Conservation (phyloP, 352 stramenopile genomes). For the Phytophthora macrochlamydospora region DNA sequence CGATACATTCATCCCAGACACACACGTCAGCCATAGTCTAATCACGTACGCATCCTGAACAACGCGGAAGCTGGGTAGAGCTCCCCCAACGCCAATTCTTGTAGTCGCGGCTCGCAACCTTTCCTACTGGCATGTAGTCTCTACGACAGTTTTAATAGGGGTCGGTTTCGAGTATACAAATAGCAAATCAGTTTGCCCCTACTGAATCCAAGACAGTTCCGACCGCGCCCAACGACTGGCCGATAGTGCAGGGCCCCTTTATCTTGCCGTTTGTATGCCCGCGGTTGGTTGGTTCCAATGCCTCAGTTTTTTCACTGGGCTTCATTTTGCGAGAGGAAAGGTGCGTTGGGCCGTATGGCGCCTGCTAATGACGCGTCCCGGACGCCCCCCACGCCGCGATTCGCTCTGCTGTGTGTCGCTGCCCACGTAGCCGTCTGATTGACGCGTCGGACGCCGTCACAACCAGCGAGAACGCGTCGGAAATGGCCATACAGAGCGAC, state of each 20-base stretch:
- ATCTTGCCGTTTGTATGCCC: slow-evolving; percentile 29
- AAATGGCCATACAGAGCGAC: neutral
- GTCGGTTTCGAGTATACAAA: no score
- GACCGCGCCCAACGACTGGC: slow-evolving; percentile 28
- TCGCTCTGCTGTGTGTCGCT: no score
- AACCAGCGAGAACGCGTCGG: slow-evolving; percentile 5
- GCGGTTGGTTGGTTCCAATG: slow-evolving; percentile 42
- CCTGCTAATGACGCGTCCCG: neutral
- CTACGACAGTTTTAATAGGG: no score
- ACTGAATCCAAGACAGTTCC: neutral
- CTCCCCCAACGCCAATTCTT: no score
- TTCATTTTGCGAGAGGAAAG: slow-evolving; percentile 64
- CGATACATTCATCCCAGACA: no score
- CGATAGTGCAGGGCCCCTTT: slow-evolving; percentile 27
- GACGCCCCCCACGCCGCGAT: slow-evolving; percentile 5
- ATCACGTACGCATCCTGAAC: no score
- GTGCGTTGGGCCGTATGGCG: slow-evolving; percentile 29
- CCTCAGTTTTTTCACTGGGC: slow-evolving; percentile 15
- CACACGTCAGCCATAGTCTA: no score
- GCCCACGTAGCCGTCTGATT: no score
- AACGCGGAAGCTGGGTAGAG: no score
- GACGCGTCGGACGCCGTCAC: neutral
- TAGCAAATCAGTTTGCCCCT: neutral
- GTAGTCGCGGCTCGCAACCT: no score
- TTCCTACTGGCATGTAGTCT: no score